Evolutionary conservation across 2,329 filamentous ascomycete genomes (phyloP).

Genomic region (Grosmannia serpens): DNA sequence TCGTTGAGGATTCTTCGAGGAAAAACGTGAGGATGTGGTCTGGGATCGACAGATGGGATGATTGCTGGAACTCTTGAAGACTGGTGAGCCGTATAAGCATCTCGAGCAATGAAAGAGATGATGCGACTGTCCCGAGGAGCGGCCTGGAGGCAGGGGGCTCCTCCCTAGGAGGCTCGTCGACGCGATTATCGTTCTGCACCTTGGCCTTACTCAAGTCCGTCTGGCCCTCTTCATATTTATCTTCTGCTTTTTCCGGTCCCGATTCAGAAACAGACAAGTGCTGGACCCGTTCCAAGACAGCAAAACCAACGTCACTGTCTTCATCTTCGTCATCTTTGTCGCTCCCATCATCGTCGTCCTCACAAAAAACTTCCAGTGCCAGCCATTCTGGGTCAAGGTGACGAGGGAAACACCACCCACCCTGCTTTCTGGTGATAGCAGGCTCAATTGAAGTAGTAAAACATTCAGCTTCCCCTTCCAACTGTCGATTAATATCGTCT

Average conservation of each 20-base stretch:
- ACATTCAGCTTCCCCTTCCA: conserved; percentile 24
- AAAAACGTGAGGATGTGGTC: conserved; percentile 88
- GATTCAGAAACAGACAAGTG: conserved; percentile 24
- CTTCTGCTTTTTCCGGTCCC: neutral
- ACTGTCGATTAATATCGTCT: conserved; percentile 33
- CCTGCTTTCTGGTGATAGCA: neutral
- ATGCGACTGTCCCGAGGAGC: conserved; percentile 40
- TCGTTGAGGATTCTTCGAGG: conserved; percentile 49
- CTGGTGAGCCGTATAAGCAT: conserved; percentile 78
- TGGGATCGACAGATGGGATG: conserved; percentile 76
- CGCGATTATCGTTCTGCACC: too few species aligned
- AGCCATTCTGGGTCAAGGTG: conserved; percentile 86
- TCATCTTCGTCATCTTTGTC: conserved; percentile 27
- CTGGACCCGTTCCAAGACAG: conserved; percentile 14
- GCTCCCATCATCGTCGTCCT: conserved; percentile 35
- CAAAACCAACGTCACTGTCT: neutral
- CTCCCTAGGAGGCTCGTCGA: neutral
- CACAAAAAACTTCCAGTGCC: conserved; percentile 73
- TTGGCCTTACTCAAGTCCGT: neutral
- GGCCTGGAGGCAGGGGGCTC: conserved; percentile 27
- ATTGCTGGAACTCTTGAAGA: conserved; percentile 85
- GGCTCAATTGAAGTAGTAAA: neutral
- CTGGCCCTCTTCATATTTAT: neutral
- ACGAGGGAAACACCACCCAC: conserved; percentile 50
- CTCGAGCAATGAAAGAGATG: conserved; percentile 65